These are phyloP conservation scores for Linum trigynum DNA, from an alignment of 345 rosid species.

Conservation along the genomic window DNA sequence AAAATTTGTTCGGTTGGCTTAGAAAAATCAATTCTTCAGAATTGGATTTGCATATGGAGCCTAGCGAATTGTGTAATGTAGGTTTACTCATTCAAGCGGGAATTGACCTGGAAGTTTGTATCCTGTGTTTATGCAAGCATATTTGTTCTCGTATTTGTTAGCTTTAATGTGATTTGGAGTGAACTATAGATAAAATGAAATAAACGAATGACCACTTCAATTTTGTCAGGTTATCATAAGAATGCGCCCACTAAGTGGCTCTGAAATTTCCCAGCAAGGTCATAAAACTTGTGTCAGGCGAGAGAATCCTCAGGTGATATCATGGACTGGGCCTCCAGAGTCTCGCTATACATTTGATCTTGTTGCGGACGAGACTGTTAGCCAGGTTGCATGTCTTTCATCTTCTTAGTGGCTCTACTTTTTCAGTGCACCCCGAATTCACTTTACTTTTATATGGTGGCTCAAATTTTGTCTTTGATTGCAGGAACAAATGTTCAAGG, in stretches of 20 bases:
- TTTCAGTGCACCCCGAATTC: not conserved
- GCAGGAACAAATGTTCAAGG: slow-evolving; percentile 84
- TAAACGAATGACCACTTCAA: not conserved
- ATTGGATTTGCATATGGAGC: no score
- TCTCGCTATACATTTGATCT: slow-evolving; percentile 87
- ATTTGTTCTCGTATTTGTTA: not conserved
- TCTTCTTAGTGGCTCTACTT: not conserved
- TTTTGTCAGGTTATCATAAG: slow-evolving; percentile 69
- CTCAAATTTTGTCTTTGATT: slow-evolving; percentile 5
- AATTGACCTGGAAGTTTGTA: not conserved
- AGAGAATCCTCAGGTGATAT: slow-evolving; percentile 71
- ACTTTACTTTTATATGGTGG: slow-evolving; percentile 1
- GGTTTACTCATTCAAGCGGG: not conserved
- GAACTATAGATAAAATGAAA: not conserved
- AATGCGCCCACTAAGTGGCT: slow-evolving; percentile 70
- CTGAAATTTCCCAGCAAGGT: slow-evolving; percentile 82
- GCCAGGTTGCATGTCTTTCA: slow-evolving; percentile 44
- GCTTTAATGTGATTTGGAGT: not conserved
- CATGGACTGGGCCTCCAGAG: slow-evolving; percentile 91
- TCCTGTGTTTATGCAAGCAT: not conserved
- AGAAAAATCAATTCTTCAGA: no score
- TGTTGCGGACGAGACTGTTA: slow-evolving; percentile 82
- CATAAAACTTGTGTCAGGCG: slow-evolving; percentile 63
- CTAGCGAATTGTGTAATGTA: no score
- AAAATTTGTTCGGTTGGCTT: no score